Evolutionary conservation across 2,329 filamentous ascomycete species (phyloP).

Genomic region (Elsinoe australis): DNA sequence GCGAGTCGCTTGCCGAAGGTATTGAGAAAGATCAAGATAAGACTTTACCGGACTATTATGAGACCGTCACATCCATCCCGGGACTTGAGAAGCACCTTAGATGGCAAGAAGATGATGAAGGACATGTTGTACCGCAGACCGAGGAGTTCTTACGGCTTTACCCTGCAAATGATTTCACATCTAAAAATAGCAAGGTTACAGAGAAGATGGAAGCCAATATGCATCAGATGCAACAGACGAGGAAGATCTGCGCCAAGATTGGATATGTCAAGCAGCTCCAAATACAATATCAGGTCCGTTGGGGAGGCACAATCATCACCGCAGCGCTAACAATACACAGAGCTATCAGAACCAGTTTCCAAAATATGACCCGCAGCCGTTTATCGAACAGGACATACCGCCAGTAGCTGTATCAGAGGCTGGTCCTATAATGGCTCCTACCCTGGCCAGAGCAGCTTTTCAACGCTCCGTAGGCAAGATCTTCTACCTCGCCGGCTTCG

Average conservation of each 20-base stretch:
- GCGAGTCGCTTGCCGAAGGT: slow-evolving; percentile 84
- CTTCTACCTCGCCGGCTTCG: slow-evolving; percentile 92
- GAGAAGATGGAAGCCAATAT: slow-evolving; percentile 85
- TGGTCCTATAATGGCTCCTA: slow-evolving; percentile 77
- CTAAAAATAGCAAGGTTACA: slow-evolving; percentile 65
- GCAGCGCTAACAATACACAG: slow-evolving; percentile 38
- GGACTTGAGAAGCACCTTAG: slow-evolving; percentile 69
- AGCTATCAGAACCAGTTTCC: slow-evolving; percentile 98
- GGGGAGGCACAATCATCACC: neutral
- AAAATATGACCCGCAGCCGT: slow-evolving; percentile 86
- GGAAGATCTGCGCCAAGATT: slow-evolving; percentile 93
- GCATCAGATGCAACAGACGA: slow-evolving; percentile 89
- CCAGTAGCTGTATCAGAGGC: slow-evolving; percentile 85
- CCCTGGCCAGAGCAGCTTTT: slow-evolving; percentile 72
- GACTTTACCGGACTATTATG: slow-evolving; percentile 90
- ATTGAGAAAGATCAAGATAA: slow-evolving; percentile 83
- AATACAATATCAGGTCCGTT: slow-evolving; percentile 78
- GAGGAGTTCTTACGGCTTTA: slow-evolving; percentile 78
- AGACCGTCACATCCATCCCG: slow-evolving; percentile 75
- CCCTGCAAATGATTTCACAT: slow-evolving; percentile 64
- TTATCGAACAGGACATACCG: slow-evolving; percentile 76
- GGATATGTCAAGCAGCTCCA: slow-evolving; percentile 99
- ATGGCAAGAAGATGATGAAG: slow-evolving; percentile 86
- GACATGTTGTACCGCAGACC: slow-evolving; percentile 77
- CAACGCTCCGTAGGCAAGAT: slow-evolving; percentile 90